Percentiles rank a stretch among this genome's conserved stretches.
phyloP scores from a whole-genome alignment of 108 stramenopile genomes.

The Pelagomonas calceolata region DNA sequence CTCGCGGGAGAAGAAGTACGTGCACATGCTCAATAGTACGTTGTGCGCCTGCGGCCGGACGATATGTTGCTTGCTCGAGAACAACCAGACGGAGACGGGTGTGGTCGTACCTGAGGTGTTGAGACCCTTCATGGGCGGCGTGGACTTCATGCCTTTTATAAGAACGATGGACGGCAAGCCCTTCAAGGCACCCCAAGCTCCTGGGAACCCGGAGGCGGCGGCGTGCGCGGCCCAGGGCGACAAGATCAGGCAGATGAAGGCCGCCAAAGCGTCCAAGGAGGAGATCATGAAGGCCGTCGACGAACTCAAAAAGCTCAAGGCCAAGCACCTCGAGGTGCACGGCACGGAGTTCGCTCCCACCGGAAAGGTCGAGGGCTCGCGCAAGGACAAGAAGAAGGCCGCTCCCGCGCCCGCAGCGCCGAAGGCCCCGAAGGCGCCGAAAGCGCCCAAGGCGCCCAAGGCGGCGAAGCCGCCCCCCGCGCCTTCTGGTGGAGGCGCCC shows the following conservation, averaged over 20 bases:
- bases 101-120: slow-evolving; percentile 87
- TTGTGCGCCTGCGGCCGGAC: slow-evolving; percentile 93
- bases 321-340: slow-evolving; percentile 17
- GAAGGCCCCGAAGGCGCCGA: background rate
- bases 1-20: slow-evolving; percentile 64
- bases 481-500: too few species aligned
- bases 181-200: background rate
- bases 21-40: slow-evolving; percentile 96
- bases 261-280: slow-evolving; percentile 27
- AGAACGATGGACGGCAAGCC: slow-evolving; percentile 12
- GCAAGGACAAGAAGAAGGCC: slow-evolving; percentile 5
- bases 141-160: slow-evolving; percentile 93
- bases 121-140: slow-evolving; percentile 95
- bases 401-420: slow-evolving; percentile 9
- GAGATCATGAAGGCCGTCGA: slow-evolving; percentile 16
- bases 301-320: slow-evolving; percentile 22
- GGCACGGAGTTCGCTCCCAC: slow-evolving; percentile 26
- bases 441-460: background rate
- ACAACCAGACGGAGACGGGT: slow-evolving; percentile 83
- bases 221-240: slow-evolving; percentile 4
- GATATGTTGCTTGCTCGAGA: slow-evolving; percentile 96
- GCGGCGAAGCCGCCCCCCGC: slow-evolving; percentile 2
- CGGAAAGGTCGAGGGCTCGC: background rate
- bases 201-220: background rate
- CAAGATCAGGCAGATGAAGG: slow-evolving; percentile 25